phyloP scores from a whole-genome alignment of 2,329 filamentous ascomycete genomes.

The Septoria linicola region DNA sequence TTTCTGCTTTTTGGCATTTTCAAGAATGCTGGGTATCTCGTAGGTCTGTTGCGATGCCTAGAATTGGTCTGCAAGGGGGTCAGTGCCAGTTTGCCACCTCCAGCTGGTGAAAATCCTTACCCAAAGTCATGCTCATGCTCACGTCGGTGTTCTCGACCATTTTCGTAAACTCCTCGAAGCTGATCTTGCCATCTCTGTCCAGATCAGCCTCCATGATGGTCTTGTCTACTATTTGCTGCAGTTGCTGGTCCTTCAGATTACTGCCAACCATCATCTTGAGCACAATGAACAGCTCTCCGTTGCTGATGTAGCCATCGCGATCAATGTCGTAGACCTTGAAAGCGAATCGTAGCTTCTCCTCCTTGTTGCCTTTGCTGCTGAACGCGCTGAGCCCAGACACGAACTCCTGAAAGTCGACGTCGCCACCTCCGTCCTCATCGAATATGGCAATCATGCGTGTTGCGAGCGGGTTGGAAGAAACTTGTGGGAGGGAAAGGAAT shows the following conservation, averaged over 20 bases:
- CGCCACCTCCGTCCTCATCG: slow-evolving; percentile 95
- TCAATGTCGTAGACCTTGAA: slow-evolving; percentile 99
- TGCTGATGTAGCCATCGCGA: slow-evolving; percentile 96
- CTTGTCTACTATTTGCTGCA: slow-evolving; percentile 99
- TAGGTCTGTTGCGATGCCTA: slow-evolving; percentile 18
- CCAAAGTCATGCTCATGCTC: slow-evolving; percentile 66
- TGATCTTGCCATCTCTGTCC: slow-evolving; percentile 95
- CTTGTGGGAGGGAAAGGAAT: slow-evolving; percentile 94
- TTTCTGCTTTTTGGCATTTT: background rate
- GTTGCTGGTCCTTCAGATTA: slow-evolving; percentile 97
- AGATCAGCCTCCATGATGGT: slow-evolving; percentile 99
- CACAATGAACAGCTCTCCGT: slow-evolving; percentile 98
- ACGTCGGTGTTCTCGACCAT: slow-evolving; percentile 95
- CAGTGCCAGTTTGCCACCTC: background rate
- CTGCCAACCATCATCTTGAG: slow-evolving; percentile 99
- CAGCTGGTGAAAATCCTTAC: slow-evolving; percentile 42
- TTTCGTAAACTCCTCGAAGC: slow-evolving; percentile 97
- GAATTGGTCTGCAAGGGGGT: slow-evolving; percentile 23
- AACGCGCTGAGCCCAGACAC: slow-evolving; percentile 93
- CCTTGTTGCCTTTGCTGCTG: slow-evolving; percentile 97
- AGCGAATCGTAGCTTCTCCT: slow-evolving; percentile 95
- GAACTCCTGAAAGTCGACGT: slow-evolving; percentile 98
- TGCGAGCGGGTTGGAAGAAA: slow-evolving; percentile 94
- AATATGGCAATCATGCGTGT: slow-evolving; percentile 99
- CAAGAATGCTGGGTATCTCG: slow-evolving; percentile 9